Base-by-base conservation (phyloP, 305 asterid genomes). In the Ajuga reptans region DNA sequence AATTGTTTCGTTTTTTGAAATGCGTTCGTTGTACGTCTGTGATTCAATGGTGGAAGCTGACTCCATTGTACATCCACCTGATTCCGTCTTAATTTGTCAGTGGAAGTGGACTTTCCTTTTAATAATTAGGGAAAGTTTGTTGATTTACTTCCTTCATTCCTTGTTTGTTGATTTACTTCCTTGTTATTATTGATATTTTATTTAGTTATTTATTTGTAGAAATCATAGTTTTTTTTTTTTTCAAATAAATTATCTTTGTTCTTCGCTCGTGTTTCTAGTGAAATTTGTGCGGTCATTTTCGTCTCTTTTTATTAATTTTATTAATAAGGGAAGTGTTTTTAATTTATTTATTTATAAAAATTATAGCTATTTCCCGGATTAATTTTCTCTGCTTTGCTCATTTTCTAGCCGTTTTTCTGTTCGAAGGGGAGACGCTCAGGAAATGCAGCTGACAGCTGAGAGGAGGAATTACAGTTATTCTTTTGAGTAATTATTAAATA, bases 401-500 rank as follows among this genome's bases (percentile, higher is more conserved):
- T 46, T 52, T 43, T 58, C 24, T 47, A 11, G 34, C 39, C 10
- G 37, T 54, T 37, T 5, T 52, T 31, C 66, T 75, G 46, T 42
- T 7, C 64, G 61, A 41, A 73, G 69, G 43, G 63, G 64, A 41
- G 59, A 31, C 3, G 64, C 57, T 16, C 56, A 56, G 55, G 60
- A 72, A 79, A 72, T 70, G 81, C 73, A 34, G 78, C 29, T 73
- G 63, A 61, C 34, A 37, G 39, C 9, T 66, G 49, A 72, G 74
- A 55, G 52, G 66, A 72, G 43, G 64, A 29, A 11, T 45, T 17
- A 17, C 39, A 66, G 45, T 50, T 5, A 27, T 24, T 33, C 49
- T 21, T 46, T 9, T n/a, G 60, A 52, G 69, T 64, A 75, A 54
- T 43, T 24, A 21, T 21, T 21, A 21, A 21, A 21, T 21, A 31